Evolutionary conservation across 805 yeast species (phyloP).

Genomic region (Candida saitoana): DNA sequence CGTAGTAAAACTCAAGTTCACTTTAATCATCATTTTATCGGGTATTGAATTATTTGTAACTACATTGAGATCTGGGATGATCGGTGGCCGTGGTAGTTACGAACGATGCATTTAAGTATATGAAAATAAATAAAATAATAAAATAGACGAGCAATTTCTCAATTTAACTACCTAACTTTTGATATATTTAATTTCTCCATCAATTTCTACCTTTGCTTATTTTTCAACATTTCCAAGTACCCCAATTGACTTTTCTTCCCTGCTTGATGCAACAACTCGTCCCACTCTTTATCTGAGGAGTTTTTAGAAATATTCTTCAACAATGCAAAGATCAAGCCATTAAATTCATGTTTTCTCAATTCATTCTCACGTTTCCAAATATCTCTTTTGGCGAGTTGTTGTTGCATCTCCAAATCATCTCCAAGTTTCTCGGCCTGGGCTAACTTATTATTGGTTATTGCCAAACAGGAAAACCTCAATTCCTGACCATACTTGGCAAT

Average conservation of each 20-base stretch:
- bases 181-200: too few species aligned
- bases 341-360: constrained; percentile 51
- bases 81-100: too few species aligned
- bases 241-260: constrained; percentile 12
- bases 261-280: constrained; percentile 21
- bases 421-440: constrained; percentile 31
- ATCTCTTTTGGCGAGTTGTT: constrained; percentile 46
- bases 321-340: constrained; percentile 47
- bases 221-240: background rate
- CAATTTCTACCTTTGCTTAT: background rate
- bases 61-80: too few species aligned
- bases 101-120: too few species aligned
- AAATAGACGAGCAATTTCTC: too few species aligned
- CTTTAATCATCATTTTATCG: too few species aligned
- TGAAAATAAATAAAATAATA: too few species aligned
- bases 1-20: too few species aligned
- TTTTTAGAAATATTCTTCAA: constrained; percentile 37
- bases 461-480: constrained; percentile 54
- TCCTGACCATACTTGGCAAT: constrained; percentile 47
- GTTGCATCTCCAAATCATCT: constrained; percentile 33
- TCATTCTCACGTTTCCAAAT: constrained; percentile 53
- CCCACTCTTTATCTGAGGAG: constrained; percentile 39
- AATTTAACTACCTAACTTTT: too few species aligned
- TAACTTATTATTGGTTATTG: constrained; percentile 49
- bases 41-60: too few species aligned